A percentile compares a stretch with the other conserved stretches of the same genome.
These are phyloP conservation scores for Tulasnella sp. DNA, from an alignment of 768 basidiomycete genomes.

Conservation along the genomic window DNA sequence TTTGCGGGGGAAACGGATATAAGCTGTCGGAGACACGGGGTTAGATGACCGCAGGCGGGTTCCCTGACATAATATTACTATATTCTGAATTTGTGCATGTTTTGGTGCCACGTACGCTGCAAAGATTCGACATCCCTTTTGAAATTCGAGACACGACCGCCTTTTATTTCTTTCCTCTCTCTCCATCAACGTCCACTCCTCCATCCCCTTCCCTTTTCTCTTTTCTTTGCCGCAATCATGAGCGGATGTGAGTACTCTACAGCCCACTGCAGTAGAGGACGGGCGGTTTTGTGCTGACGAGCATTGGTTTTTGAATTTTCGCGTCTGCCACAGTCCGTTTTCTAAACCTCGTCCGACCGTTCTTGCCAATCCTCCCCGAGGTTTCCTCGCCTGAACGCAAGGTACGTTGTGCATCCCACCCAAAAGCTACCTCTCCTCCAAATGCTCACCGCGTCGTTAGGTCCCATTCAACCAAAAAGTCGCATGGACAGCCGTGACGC, in stretches of 20 bases:
- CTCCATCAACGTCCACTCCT: neutral
- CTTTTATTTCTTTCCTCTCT: neutral
- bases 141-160: constrained; percentile 7
- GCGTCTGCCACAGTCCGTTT: constrained; percentile 63
- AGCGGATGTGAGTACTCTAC: constrained; percentile 1
- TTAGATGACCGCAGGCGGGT: neutral
- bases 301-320: neutral
- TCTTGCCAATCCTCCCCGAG: constrained; percentile 93
- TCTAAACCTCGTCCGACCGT: constrained; percentile 95
- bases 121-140: neutral
- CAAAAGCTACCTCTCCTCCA: constrained; percentile 6
- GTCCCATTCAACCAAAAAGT: constrained; percentile 98
- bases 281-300: neutral
- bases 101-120: neutral
- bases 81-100: neutral
- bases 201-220: neutral
- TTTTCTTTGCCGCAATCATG: constrained; percentile 1
- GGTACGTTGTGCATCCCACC: constrained; percentile 38
- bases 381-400: constrained; percentile 97
- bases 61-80: neutral
- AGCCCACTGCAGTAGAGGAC: neutral
- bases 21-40: neutral
- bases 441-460: constrained; percentile 36
- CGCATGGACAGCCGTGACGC: constrained; percentile 97
- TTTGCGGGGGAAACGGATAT: neutral